Evolutionary conservation across 768 basidiomycete genomes (phyloP).

Genomic region (Hirschioporus abietinus): DNA sequence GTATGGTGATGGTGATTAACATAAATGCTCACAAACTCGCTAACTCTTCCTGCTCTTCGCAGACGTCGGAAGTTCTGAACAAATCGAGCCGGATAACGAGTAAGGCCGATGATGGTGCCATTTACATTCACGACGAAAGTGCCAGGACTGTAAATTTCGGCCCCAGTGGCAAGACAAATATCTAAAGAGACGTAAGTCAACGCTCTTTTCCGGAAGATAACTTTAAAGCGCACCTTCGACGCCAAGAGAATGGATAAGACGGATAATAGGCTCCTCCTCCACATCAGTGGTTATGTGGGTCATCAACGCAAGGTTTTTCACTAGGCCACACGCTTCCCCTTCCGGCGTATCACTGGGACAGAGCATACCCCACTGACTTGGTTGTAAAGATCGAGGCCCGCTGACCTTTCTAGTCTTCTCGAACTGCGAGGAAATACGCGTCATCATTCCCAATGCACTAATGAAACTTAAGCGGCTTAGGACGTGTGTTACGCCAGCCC

Average conservation of each 20-base stretch:
- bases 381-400: constrained; percentile 93
- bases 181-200: constrained; percentile 38
- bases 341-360: constrained; percentile 99
- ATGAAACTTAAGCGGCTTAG: constrained; percentile 94
- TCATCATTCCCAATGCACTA: constrained; percentile 99
- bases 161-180: constrained; percentile 85
- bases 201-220: constrained; percentile 12
- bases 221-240: constrained; percentile 69
- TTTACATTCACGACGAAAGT: constrained; percentile 97
- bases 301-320: constrained; percentile 98
- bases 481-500: constrained; percentile 97
- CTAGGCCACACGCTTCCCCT: constrained; percentile 98
- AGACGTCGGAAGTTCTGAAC: constrained; percentile 89
- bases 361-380: constrained; percentile 98
- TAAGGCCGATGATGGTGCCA: constrained; percentile 91
- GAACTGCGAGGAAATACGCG: constrained; percentile 96
- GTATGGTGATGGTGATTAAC: constrained; percentile 93
- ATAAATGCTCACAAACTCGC: constrained; percentile 95
- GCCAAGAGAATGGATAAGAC: constrained; percentile 90
- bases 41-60: constrained; percentile 84
- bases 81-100: constrained; percentile 78
- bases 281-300: constrained; percentile 99
- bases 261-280: constrained; percentile 89
- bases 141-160: constrained; percentile 91
- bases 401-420: constrained; percentile 99